Conservation (phyloP, 2,329 filamentous ascomycete species). For the Sporothrix curviconia region DNA sequence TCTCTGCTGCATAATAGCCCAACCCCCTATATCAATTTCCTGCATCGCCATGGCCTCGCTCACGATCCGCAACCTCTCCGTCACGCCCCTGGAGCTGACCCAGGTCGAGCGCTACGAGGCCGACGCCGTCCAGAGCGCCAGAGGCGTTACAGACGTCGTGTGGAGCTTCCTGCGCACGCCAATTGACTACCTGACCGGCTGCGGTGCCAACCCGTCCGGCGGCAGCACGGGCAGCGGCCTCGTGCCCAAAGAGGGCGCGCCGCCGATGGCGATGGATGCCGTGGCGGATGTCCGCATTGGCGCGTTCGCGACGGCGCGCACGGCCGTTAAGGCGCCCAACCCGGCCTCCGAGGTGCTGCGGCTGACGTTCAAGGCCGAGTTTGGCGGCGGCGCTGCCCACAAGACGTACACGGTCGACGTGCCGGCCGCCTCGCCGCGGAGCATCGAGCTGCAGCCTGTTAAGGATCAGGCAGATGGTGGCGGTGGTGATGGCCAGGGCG, state of each 20-base stretch:
- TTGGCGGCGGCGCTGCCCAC: conserved; percentile 29
- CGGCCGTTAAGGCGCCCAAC: conserved; percentile 55
- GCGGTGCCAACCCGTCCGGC: conserved; percentile 16
- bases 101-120: conserved; percentile 65
- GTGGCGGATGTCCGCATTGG: conserved; percentile 53
- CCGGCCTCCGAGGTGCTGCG: conserved; percentile 60
- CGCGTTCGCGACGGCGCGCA: conserved; percentile 60
- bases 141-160: conserved; percentile 40
- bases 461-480: too few species aligned
- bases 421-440: conserved; percentile 54
- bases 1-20: too few species aligned
- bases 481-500: conserved; percentile 25
- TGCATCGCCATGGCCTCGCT: conserved; percentile 45
- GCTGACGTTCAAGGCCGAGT: conserved; percentile 57
- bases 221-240: conserved; percentile 14
- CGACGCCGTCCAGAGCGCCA: conserved; percentile 33
- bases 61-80: conserved; percentile 76
- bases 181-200: conserved; percentile 18
- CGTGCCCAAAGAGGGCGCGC: conserved; percentile 16
- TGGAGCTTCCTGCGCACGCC: conserved; percentile 8
- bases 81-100: conserved; percentile 65
- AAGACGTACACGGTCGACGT: conserved; percentile 63
- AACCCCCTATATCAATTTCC: too few species aligned
- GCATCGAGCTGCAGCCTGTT: conserved; percentile 54
- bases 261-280: conserved; percentile 42